Evolutionary conservation across 1,284 basidiomycete species (phyloP), one percentile per base, ranked within the genome.

Genomic region (Schizopora paradoxa): DNA sequence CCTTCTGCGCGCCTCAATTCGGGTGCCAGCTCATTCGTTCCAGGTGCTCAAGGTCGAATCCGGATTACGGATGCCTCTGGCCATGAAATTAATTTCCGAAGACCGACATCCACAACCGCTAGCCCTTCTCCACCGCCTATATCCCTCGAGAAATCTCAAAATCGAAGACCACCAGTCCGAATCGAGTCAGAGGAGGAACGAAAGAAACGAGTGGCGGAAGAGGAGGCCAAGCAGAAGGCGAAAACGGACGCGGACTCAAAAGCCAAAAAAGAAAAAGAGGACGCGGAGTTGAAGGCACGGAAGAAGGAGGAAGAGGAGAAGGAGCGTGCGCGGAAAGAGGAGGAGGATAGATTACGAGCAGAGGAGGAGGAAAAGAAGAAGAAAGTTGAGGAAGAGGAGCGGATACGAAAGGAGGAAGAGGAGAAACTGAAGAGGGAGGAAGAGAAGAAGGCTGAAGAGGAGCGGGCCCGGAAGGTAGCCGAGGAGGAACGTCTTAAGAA

Each of bases 21-120:
- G 6, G 72, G 70, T 55, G 83, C 84, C 0, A 73, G 62, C 48
- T 58, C 81, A 1, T 87, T 87, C 58, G 76, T 85, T 11, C 84
- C 85, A 5, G 60, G 61, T 31, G 51, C 61, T 14, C 48, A 57
- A 14, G 63, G 63, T 43, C 76, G 74, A 53, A 64, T 79, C 28
- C 65, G 65, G 4, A 65, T 82, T 47, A 82, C 77, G 62, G 72
- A 65, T 44, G 55, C 66, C 4, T 51, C 43, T 10, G 85, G 85
- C 16, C 70, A 64, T 16, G 82, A 84, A 60, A 64, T 86, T 29
- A 70, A 74, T 41, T 45, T 86, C 26, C 74, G 74, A 34, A 59
- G 65, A 21, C 61, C 82, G 48, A 67, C 74, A 13, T 59, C 62
- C 1, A 60, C 66, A 1, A 46, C 58, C 10, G 52, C 66, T 18